Conservation (phyloP, 805 yeast species). For the Blastobotrys terrestris region DNA sequence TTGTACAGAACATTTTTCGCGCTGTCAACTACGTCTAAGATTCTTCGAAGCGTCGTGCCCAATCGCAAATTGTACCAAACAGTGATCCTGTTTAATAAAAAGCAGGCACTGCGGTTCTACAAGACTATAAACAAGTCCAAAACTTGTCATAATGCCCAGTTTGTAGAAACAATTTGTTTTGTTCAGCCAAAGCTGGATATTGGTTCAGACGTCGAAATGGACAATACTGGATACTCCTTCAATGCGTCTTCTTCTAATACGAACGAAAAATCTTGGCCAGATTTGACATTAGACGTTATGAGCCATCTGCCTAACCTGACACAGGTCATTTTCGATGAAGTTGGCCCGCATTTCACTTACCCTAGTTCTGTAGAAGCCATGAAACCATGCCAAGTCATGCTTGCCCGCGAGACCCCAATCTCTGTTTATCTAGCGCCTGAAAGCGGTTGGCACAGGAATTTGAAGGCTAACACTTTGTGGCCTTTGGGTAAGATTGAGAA, state of each 20-base stretch:
- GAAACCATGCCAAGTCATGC: neutral
- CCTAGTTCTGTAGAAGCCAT: neutral
- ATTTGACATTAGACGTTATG: conserved; percentile 8
- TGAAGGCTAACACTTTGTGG: conserved; percentile 10
- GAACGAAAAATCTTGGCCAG: conserved; percentile 9
- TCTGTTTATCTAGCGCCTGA: conserved; percentile 11
- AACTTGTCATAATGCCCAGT: conserved; percentile 3
- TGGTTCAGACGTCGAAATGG: neutral
- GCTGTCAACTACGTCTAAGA: conserved; percentile 6
- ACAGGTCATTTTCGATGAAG: conserved; percentile 6
- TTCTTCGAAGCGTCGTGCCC: conserved; percentile 2
- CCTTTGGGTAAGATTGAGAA: conserved; percentile 9
- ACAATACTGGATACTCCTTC: conserved; percentile 4
- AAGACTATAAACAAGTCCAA: conserved; percentile 7
- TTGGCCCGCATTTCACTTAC: conserved; percentile 12
- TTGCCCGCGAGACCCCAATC: neutral
- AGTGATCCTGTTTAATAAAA: conserved; percentile 6
- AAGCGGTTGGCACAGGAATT: conserved; percentile 11
- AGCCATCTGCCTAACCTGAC: conserved; percentile 11
- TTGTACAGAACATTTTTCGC: conserved; percentile 2
- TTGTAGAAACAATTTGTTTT: neutral
- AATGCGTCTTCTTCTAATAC: neutral
- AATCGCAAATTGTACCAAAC: conserved; percentile 7
- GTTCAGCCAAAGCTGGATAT: conserved; percentile 3
- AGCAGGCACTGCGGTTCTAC: conserved; percentile 12